Base-by-base conservation (phyloP, 2,329 filamentous ascomycete species). In the Xylariaceae sp. region DNA sequence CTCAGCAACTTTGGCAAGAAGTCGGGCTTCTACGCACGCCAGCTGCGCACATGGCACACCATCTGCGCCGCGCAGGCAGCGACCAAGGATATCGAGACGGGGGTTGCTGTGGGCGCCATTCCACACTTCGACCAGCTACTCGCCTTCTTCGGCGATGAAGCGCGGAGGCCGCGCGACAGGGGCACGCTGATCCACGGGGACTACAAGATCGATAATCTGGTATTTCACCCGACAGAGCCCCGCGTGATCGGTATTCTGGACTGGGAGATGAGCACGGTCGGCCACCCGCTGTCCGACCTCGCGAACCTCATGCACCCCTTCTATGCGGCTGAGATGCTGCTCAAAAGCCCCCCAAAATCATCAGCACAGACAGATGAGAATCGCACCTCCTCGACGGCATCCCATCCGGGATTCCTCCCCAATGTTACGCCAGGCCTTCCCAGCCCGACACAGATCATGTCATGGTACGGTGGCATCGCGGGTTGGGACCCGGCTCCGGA, bases 351-450 rank as follows among this genome's bases (percentile, higher is more conserved):
- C 6, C n/a, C n/a, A n/a, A n/a, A n/a, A n/a, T n/a, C n/a, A n/a
- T n/a, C n/a, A n/a, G 4, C 93, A 98, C 68, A 97, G 91, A 93
- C 93, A 97, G 70, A 95, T 98, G 89, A 89, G 89, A 26, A 97
- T 93, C 0, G 83, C 96, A 40, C 91, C 93, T n/a, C 91, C 97
- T 63, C 93, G 6, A 26, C 22, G 6, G 11, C 22, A 11, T 26
- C 11, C 22, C 22, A 45, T 48, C 56, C 61, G 17, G 73, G 68
- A 15, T 91, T 91, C 66, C 65, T 76, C 16, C 75, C 80, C 3
- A 76, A 79, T 34, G 22, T 11, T 15, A 83, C 81, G 0, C 78
- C 80, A 0, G 89, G 89, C 3, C 69, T 59, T 3, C 56, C 56
- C 1, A 16, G 31, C 1, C 49, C 50, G 36, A 67, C 76, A 4